Evolutionary conservation across 1,284 basidiomycete genomes (phyloP), one percentile per base, ranked within the genome.

Genomic region (Cutaneotrichosporon cyanovorans): DNA sequence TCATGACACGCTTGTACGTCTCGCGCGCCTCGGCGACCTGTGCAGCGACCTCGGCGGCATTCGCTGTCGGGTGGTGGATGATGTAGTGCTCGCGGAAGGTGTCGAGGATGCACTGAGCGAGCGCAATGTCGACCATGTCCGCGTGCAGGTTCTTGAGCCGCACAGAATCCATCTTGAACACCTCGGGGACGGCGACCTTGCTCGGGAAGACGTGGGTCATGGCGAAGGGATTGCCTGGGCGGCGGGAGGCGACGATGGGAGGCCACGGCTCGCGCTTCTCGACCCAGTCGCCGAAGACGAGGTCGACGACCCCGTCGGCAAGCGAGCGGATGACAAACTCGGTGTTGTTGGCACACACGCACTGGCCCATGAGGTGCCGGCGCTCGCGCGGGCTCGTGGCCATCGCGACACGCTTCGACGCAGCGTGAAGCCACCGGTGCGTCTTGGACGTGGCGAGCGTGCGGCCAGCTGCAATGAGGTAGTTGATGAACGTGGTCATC

Each of bases 111-210:
- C 88, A 83, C 73, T 84, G 85, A 43, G 87, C 73, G 34, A 83
- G 79, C 12, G 81, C 80, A 39, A 84, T 75, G 61, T 93, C 87
- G 36, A 81, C 77, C 0, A 82, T 81, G 51, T 92, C 87, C 44
- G 79, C 75, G 59, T 64, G 49, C 50, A 65, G 79, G 31, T 78
- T 77, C 42, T 78, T 74, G 25, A 95, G 74, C 21, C 90, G 81
- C 37, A 80, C 74, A 44, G 79, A 79, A 73, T 93, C 90, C 56
- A 92, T 82, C 66, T 85, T 84, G 28, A 87, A 76, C 4, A 86
- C 87, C 74, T 93, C 90, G 18, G 89, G 88, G 2, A 67, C 40
- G 4, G 50, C 37, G 7, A 61, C 47, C 37, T 54, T 54, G 19
- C 45, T 28, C 2, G 50, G 65, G 80, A 79, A 45, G 70, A 72